Base-by-base conservation (phyloP, 139 green algal species). In the Tetradesmus lagerheimii region DNA sequence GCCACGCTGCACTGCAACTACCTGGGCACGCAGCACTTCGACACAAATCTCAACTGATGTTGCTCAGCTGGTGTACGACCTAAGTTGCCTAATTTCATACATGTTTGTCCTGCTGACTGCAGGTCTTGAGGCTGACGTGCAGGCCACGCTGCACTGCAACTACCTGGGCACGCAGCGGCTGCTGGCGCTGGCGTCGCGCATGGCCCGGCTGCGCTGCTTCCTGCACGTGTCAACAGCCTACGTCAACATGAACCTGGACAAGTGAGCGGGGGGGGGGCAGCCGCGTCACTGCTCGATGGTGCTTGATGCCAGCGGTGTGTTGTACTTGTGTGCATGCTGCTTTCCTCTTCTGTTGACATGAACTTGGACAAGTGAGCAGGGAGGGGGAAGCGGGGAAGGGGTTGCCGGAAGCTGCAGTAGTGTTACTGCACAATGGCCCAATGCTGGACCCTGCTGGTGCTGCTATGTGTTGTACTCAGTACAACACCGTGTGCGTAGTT, bases 71-170 rank as follows among this genome's bases (percentile, higher is more conserved):
- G n/a, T n/a, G n/a, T n/a, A 64, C 77, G 25, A 62, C 43, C 43
- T 50, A 8, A n/a, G n/a, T n/a, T n/a, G 43, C 43, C 43, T 14
- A 50, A 4, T 50, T 50, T 50, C 43, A 14, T 8, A 50, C 50
- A 16, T 71, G 57, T 1, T 31, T 6, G 15, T 71, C 4, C 20
- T 71, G 4, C 31, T 27, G 20, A 2, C 4, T 31, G 57, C 57
- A 71, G 89, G 80, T 11, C 91, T 95, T 15, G 93, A 95, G 76
- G 93, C 94, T 38, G 90, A 92, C 45, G 89, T 95, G 27, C 93
- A 95, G 82, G 31, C 53, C 25, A 93, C 94, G 2, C 83, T 96
- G 66, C 66, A 35, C 41, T 90, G 92, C 77, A 93, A 94, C 91
- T 86, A 75, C 57, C 83, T 81, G 74, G 90, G 90, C 25, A 94